A percentile compares a stretch with the other conserved stretches of the same genome.
Evolutionary conservation across 768 basidiomycete species (phyloP).

Genomic region (Trametes cubensis): DNA sequence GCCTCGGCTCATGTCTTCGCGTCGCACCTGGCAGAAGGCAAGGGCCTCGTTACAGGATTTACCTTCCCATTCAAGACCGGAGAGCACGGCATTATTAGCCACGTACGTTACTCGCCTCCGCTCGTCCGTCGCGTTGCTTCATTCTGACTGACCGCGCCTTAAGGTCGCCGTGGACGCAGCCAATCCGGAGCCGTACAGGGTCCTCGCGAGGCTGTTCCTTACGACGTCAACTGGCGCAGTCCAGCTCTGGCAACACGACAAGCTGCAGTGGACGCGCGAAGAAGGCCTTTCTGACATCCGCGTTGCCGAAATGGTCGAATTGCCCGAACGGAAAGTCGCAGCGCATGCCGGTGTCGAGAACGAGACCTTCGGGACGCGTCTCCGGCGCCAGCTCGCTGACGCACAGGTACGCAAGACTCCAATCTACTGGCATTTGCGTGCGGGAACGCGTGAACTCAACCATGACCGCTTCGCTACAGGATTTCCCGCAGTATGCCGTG

Average conservation of each 20-base stretch:
- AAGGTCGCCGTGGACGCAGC: conserved; percentile 58
- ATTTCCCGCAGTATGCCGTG: conserved; percentile 68
- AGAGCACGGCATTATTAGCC: conserved; percentile 66
- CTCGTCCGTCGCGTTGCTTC: neutral
- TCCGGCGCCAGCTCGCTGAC: conserved; percentile 60
- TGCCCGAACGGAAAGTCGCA: conserved; percentile 62
- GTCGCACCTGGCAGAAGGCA: conserved; percentile 48
- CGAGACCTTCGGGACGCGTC: conserved; percentile 54
- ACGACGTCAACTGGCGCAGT: conserved; percentile 78
- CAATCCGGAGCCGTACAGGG: conserved; percentile 40
- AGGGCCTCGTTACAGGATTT: conserved; percentile 52
- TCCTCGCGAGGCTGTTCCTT: conserved; percentile 50
- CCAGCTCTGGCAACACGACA: conserved; percentile 69
- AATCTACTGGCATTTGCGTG: neutral
- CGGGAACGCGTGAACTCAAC: neutral
- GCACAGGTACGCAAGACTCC: conserved; percentile 50
- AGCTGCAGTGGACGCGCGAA: conserved; percentile 76
- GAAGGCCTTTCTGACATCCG: conserved; percentile 71
- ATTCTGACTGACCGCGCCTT: neutral
- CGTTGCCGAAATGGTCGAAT: conserved; percentile 72
- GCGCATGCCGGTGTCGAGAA: conserved; percentile 36
- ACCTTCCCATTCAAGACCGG: conserved; percentile 67
- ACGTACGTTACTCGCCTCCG: conserved; percentile 47
- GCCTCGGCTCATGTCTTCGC: conserved; percentile 57
- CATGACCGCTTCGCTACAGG: conserved; percentile 39